These are phyloP conservation scores for Agaricus sinodeliciosus DNA, from an alignment of 768 basidiomycete species.

Conservation along the genomic window DNA sequence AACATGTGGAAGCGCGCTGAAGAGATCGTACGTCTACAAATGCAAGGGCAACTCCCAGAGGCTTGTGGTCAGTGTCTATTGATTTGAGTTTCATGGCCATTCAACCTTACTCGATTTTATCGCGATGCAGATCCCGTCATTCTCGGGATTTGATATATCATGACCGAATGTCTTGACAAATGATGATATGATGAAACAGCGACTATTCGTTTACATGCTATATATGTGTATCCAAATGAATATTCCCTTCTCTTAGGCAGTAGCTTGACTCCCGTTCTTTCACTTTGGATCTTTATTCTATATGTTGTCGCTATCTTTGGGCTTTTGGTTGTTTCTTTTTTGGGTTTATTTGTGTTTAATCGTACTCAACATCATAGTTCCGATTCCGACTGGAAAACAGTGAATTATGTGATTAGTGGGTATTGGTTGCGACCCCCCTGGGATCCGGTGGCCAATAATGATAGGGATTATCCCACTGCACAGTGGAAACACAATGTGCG, in stretches of 20 bases:
- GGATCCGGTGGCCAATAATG: too few relatives aligned
- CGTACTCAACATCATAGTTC: too few relatives aligned
- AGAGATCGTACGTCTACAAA: constrained; percentile 8
- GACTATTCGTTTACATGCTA: not conserved
- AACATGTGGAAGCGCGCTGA: constrained; percentile 8
- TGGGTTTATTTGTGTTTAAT: too few relatives aligned
- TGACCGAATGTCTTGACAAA: not conserved
- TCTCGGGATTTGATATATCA: not conserved
- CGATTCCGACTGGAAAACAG: too few relatives aligned
- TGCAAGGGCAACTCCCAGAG: not conserved
- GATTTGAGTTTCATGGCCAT: not conserved
- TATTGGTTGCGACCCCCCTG: too few relatives aligned
- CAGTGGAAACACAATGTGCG: too few relatives aligned
- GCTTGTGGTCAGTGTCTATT: not conserved
- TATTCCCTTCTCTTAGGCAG: not conserved
- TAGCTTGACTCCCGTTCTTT: too few relatives aligned
- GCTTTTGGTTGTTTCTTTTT: too few relatives aligned
- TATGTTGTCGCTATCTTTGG: too few relatives aligned
- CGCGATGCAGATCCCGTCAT: not conserved
- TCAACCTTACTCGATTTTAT: not conserved
- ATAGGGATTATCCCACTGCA: too few relatives aligned
- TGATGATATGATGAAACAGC: not conserved
- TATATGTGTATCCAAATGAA: not conserved
- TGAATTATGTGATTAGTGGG: too few relatives aligned
- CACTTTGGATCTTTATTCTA: too few relatives aligned